These are phyloP conservation scores for Aquilaria malaccensis DNA, from an alignment of 345 rosid genomes.

Conservation along the genomic window DNA sequence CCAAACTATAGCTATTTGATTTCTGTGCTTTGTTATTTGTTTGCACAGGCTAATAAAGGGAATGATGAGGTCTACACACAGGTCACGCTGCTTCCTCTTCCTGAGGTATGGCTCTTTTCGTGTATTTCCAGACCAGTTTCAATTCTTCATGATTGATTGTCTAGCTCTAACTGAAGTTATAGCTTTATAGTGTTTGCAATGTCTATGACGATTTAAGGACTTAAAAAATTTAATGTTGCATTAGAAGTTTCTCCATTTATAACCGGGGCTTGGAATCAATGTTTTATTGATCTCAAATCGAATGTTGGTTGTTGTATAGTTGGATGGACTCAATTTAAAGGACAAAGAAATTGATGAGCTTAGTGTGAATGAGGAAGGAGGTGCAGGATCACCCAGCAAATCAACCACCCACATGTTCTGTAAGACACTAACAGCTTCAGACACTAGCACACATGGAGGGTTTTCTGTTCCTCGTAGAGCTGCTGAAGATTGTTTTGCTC, in stretches of 20 bases:
- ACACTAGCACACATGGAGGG: constrained; percentile 94
- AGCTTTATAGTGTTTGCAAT: too few species aligned
- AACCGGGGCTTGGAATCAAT: not conserved
- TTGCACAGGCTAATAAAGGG: constrained; percentile 72
- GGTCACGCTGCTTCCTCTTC: constrained; percentile 63
- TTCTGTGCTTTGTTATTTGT: constrained; percentile 9
- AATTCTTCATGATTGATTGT: not conserved
- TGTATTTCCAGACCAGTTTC: not conserved
- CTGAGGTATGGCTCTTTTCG: constrained; percentile 42
- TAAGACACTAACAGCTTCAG: constrained; percentile 86
- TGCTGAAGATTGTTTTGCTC: constrained; percentile 88
- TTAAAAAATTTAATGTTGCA: not conserved
- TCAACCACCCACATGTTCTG: constrained; percentile 83
- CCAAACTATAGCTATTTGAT: constrained; percentile 8
- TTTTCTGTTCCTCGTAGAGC: constrained; percentile 90
- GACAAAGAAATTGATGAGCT: constrained; percentile 41
- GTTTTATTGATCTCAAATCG: constrained; percentile 7
- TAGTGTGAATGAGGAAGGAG: constrained; percentile 46
- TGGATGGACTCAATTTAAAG: constrained; percentile 38
- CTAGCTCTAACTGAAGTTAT: too few species aligned
- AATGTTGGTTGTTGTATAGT: constrained; percentile 31
- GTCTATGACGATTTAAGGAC: too few species aligned
- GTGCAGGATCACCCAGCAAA: constrained; percentile 44
- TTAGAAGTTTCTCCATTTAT: constrained; percentile 4
- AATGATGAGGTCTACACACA: constrained; percentile 85